Conservation (phyloP, 148 eudicot genomes). For the Rhododendron vialii region DNA sequence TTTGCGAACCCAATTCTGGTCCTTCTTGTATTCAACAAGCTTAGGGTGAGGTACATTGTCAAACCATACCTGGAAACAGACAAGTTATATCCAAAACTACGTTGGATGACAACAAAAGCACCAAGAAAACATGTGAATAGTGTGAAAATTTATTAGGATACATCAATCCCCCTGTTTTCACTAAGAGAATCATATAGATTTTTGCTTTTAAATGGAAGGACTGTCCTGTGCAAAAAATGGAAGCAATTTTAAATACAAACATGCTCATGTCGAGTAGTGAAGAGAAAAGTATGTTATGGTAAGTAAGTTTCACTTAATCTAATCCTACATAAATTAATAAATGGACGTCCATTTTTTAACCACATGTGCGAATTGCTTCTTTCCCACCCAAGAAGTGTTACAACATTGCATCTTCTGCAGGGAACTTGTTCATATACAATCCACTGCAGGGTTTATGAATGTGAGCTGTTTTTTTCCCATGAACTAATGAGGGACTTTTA, state of each 20-base stretch:
- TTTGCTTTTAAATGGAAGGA: background rate
- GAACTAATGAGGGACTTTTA: background rate
- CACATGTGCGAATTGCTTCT: background rate
- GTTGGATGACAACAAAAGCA: background rate
- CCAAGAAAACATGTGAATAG: background rate
- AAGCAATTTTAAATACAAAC: background rate
- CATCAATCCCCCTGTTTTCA: background rate
- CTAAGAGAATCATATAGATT: background rate
- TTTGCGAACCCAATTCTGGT: conserved; percentile 86
- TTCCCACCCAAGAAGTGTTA: background rate
- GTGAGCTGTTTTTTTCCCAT: background rate
- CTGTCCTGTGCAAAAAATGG: background rate
- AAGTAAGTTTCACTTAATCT: background rate
- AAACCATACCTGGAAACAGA: conserved; percentile 70
- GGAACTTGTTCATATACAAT: background rate
- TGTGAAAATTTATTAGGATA: background rate
- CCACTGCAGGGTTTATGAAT: background rate
- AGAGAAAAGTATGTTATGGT: background rate
- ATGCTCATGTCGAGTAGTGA: background rate
- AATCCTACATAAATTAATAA: background rate
- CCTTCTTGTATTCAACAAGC: conserved; percentile 98
- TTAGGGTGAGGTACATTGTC: conserved; percentile 95
- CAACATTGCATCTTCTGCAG: background rate
- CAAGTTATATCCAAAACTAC: background rate
- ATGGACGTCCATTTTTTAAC: background rate